These are phyloP conservation scores for Globisporangium radiosum DNA, from an alignment of 352 stramenopile genomes.

Conservation along the genomic window DNA sequence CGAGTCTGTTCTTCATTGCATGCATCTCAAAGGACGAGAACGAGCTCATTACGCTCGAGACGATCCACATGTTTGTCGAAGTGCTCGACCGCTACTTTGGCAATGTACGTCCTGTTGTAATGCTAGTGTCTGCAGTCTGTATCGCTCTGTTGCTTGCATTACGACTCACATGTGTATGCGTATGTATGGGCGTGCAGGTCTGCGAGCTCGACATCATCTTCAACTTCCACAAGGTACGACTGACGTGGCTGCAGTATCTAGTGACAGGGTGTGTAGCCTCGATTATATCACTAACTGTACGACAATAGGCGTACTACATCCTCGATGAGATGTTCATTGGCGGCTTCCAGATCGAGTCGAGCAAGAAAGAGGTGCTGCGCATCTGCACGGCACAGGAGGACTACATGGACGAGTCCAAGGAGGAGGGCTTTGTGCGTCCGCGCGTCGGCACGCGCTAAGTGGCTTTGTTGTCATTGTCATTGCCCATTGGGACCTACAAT, in stretches of 20 bases:
- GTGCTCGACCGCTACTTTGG: slow-evolving; percentile 97
- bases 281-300: too few species aligned
- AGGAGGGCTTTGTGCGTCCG: slow-evolving; percentile 67
- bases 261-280: neutral
- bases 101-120: slow-evolving; percentile 49
- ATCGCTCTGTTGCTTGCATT: slow-evolving; percentile 26
- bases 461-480: too few species aligned
- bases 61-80: slow-evolving; percentile 98
- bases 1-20: slow-evolving; percentile 97
- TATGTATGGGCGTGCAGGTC: slow-evolving; percentile 26
- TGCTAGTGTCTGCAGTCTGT: too few species aligned
- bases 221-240: slow-evolving; percentile 97
- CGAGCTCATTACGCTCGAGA: slow-evolving; percentile 96
- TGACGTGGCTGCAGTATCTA: neutral
- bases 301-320: slow-evolving; percentile 95
- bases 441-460: slow-evolving; percentile 56
- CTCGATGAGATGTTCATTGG: slow-evolving; percentile 99
- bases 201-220: slow-evolving; percentile 99
- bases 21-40: slow-evolving; percentile 95
- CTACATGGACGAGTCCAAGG: slow-evolving; percentile 87
- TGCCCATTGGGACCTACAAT: too few species aligned
- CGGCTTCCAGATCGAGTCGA: slow-evolving; percentile 95
- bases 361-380: slow-evolving; percentile 89
- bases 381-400: slow-evolving; percentile 88
- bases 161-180: neutral